phyloP scores from a whole-genome alignment of 2,329 filamentous ascomycete species.

The Domatiomyces globalis region DNA sequence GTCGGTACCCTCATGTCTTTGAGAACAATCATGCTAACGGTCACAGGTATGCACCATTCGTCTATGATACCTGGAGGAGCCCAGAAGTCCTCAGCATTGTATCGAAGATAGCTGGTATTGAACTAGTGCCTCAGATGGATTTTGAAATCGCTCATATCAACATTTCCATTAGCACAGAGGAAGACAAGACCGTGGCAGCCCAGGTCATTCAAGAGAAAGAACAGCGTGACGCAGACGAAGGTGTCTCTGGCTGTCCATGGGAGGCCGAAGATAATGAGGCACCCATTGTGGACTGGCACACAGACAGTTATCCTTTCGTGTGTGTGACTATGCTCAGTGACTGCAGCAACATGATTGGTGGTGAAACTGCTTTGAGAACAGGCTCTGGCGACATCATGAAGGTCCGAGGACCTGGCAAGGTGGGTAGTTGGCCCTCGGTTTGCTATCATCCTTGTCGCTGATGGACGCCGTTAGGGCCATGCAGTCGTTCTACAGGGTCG shows the following conservation, averaged over 20 bases:
- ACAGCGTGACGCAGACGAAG: conserved; percentile 1
- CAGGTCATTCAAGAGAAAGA: conserved; percentile 3
- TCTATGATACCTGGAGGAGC: conserved; percentile 43
- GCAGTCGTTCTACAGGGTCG: conserved; percentile 52
- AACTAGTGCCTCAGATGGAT: conserved; percentile 41
- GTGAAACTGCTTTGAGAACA: conserved; percentile 46
- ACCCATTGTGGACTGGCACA: conserved; percentile 34
- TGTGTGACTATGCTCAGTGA: conserved; percentile 40
- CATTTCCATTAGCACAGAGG: conserved; percentile 28
- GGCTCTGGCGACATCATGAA: conserved; percentile 32
- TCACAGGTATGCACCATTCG: conserved; percentile 44
- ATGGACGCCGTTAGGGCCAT: conserved; percentile 33
- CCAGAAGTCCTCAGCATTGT: conserved; percentile 39
- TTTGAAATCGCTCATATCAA: conserved; percentile 47
- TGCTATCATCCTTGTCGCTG: background rate
- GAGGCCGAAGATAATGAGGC: conserved; percentile 15
- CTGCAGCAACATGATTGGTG: conserved; percentile 34
- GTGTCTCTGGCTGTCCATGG: conserved; percentile 11
- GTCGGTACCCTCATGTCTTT: conserved; percentile 30
- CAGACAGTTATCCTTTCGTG: conserved; percentile 37
- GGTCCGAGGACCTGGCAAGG: conserved; percentile 30
- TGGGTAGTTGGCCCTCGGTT: conserved; percentile 13
- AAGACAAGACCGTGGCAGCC: conserved; percentile 8
- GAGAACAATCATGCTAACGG: background rate
- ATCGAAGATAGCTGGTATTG: conserved; percentile 44